phyloP scores from a whole-genome alignment of 1,284 basidiomycete species.

The Ceratorhiza oryzae-sativae region DNA sequence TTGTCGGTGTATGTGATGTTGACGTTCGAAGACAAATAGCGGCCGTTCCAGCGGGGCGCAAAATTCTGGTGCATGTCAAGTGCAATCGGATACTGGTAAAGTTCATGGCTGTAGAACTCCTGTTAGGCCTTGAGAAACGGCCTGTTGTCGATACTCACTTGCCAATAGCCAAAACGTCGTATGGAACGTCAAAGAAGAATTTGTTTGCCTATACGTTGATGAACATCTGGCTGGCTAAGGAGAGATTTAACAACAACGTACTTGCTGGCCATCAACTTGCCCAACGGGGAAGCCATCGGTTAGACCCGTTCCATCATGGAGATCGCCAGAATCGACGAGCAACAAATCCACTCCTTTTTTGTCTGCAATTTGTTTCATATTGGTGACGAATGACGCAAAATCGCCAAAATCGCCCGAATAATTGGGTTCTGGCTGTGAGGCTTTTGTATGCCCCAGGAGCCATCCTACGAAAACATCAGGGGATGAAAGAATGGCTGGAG shows the following conservation, averaged over 20 bases:
- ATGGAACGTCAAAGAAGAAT: constrained; percentile 76
- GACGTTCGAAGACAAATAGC: constrained; percentile 83
- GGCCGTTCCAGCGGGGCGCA: constrained; percentile 71
- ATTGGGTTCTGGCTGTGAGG: constrained; percentile 74
- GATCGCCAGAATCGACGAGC: constrained; percentile 75
- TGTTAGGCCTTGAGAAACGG: neutral
- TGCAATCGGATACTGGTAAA: constrained; percentile 80
- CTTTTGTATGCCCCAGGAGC: constrained; percentile 77
- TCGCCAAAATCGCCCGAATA: constrained; percentile 82
- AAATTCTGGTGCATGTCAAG: constrained; percentile 83
- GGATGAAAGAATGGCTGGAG: constrained; percentile 48
- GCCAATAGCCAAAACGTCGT: constrained; percentile 85
- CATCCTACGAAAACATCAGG: constrained; percentile 54
- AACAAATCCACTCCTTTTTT: constrained; percentile 73
- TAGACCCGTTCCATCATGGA: constrained; percentile 82
- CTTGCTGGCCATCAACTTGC: constrained; percentile 67
- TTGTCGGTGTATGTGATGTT: constrained; percentile 76
- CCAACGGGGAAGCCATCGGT: constrained; percentile 75
- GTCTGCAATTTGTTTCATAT: constrained; percentile 80
- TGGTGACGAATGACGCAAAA: constrained; percentile 79
- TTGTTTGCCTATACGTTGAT: constrained; percentile 62
- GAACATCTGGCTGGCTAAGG: constrained; percentile 16
- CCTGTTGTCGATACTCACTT: constrained; percentile 61
- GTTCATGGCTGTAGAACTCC: constrained; percentile 67
- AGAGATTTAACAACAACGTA: constrained; percentile 39